Conservation (phyloP, 495 filamentous ascomycete genomes). For the Aspergillus wentii region DNA sequence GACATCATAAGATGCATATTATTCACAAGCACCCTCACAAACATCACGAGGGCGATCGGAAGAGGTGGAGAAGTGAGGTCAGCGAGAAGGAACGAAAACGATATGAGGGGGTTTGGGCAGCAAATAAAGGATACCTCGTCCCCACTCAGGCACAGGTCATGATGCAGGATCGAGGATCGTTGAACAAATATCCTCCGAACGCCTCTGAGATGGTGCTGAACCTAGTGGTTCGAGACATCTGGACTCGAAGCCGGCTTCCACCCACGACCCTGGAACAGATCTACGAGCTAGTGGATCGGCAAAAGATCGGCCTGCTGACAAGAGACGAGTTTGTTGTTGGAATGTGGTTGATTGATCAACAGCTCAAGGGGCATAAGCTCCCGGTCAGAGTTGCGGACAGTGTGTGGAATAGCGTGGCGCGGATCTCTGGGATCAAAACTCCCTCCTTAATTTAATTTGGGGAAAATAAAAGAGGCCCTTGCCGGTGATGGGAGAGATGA, state of each 20-base stretch:
- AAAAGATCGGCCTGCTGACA: slow-evolving; percentile 53
- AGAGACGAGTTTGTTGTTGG: slow-evolving; percentile 91
- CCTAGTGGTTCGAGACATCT: slow-evolving; percentile 80
- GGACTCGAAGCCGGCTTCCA: slow-evolving; percentile 70
- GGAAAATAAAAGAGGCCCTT: too few relatives aligned
- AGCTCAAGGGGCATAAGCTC: slow-evolving; percentile 81
- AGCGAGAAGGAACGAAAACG: slow-evolving; percentile 74
- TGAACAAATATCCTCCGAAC: slow-evolving; percentile 17
- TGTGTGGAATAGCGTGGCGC: slow-evolving; percentile 81
- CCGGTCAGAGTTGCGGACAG: slow-evolving; percentile 72
- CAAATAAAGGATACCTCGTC: slow-evolving; percentile 71
- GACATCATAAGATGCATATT: slow-evolving; percentile 41
- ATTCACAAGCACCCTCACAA: slow-evolving; percentile 72
- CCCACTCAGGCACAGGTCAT: slow-evolving; percentile 9
- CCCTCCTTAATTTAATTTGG: neutral
- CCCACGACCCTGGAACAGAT: slow-evolving; percentile 66
- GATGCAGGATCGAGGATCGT: neutral
- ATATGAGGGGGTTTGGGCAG: slow-evolving; percentile 98
- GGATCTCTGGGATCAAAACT: slow-evolving; percentile 38
- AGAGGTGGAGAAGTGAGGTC: slow-evolving; percentile 76
- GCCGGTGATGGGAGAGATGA: too few relatives aligned
- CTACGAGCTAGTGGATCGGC: slow-evolving; percentile 77
- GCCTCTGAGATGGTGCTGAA: slow-evolving; percentile 61
- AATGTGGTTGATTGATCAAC: slow-evolving; percentile 91
- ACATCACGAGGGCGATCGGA: slow-evolving; percentile 81